These are phyloP conservation scores for Hirsutella rhossiliensis DNA, from an alignment of 2,329 filamentous ascomycete genomes.

Conservation along the genomic window DNA sequence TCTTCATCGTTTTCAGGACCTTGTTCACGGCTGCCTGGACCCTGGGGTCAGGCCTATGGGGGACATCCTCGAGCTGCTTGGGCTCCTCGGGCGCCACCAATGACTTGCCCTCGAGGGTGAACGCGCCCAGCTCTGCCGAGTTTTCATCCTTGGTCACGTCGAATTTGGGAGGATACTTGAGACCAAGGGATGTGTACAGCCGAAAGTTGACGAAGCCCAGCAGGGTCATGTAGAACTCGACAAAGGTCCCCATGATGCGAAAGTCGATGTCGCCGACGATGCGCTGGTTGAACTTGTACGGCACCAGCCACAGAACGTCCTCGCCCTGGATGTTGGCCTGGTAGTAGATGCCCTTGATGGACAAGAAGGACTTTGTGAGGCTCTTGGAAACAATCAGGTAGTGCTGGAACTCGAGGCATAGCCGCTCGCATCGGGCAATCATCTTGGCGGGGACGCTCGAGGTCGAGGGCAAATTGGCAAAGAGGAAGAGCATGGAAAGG, in stretches of 20 bases:
- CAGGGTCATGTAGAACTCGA: conserved; percentile 97
- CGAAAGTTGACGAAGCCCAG: conserved; percentile 94
- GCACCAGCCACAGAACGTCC: conserved; percentile 92
- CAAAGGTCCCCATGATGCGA: conserved; percentile 97
- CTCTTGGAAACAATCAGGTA: conserved; percentile 89
- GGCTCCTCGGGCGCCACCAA: conserved; percentile 42
- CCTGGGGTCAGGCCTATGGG: conserved; percentile 45
- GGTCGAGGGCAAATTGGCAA: conserved; percentile 89
- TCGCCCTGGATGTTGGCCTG: conserved; percentile 95
- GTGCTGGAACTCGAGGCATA: conserved; percentile 94
- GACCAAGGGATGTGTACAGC: conserved; percentile 78
- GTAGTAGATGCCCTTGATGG: conserved; percentile 99
- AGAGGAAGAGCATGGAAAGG: conserved; percentile 91
- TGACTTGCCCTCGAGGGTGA: conserved; percentile 70
- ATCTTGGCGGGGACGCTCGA: conserved; percentile 86
- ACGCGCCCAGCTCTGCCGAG: conserved; percentile 81
- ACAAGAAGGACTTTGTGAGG: conserved; percentile 89
- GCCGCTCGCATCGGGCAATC: conserved; percentile 83
- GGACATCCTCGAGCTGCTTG: conserved; percentile 33
- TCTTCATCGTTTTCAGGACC: conserved; percentile 55
- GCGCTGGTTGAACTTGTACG: conserved; percentile 95
- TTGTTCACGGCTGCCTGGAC: conserved; percentile 57
- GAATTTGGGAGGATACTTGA: conserved; percentile 95
- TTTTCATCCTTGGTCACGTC: conserved; percentile 77
- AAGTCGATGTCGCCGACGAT: conserved; percentile 93